Conservation (phyloP, 495 filamentous ascomycete species). For the Apodospora peruviana region DNA sequence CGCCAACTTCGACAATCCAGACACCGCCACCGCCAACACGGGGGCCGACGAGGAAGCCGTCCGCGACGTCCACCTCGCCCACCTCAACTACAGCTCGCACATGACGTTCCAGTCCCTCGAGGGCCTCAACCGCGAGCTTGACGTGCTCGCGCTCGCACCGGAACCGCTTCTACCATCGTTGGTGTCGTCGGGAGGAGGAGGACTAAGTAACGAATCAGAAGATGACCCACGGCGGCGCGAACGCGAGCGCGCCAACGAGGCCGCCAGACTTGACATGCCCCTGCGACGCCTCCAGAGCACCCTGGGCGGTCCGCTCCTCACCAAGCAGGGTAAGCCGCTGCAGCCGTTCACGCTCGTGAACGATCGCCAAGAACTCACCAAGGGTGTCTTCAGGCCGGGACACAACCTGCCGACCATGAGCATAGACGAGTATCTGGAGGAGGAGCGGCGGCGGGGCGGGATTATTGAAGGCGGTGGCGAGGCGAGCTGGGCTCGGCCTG, state of each 20-base stretch:
- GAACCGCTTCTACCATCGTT: conserved; percentile 34
- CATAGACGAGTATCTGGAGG: conserved; percentile 95
- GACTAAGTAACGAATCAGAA: too few relatives aligned
- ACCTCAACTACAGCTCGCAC: conserved; percentile 66
- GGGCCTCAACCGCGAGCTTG: conserved; percentile 72
- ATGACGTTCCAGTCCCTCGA: conserved; percentile 82
- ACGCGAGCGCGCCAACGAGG: conserved; percentile 23
- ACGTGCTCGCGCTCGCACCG: conserved; percentile 72
- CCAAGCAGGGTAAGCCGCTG: conserved; percentile 74
- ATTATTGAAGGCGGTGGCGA: conserved; percentile 89
- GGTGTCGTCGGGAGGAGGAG: too few relatives aligned
- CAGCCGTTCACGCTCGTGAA: conserved; percentile 85
- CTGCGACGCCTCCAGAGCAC: conserved; percentile 34
- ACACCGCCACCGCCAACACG: conserved; percentile 32
- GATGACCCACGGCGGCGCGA: conserved; percentile 48
- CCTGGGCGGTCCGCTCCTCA: conserved; percentile 71
- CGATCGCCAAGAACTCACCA: conserved; percentile 67
- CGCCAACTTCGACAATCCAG: conserved; percentile 24
- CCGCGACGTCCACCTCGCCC: conserved; percentile 70
- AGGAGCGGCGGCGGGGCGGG: conserved; percentile 80
- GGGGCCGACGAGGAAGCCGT: conserved; percentile 67
- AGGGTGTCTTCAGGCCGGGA: conserved; percentile 82
- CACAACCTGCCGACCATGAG: conserved; percentile 96
- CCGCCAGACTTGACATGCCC: conserved; percentile 67
- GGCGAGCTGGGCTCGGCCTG: conserved; percentile 60